These are phyloP conservation scores for Candida berthetii DNA, from an alignment of 805 yeast genomes.

Conservation along the genomic window DNA sequence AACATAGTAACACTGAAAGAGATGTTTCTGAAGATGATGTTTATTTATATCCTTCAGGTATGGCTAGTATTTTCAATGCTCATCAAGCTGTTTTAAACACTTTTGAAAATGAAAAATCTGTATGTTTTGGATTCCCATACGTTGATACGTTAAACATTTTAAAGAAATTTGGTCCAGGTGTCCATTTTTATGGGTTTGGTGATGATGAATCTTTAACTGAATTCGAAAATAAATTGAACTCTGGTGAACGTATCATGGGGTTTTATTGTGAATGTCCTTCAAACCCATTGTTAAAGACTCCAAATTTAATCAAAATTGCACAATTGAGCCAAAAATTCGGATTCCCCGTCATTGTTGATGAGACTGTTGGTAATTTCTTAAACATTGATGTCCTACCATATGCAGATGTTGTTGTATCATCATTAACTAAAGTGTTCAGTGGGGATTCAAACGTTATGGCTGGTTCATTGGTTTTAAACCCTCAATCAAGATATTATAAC, in stretches of 20 bases:
- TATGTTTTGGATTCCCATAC: conserved; percentile 95
- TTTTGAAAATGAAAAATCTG: conserved; percentile 46
- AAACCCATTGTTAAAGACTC: conserved; percentile 85
- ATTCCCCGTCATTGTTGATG: conserved; percentile 85
- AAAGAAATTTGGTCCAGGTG: conserved; percentile 89
- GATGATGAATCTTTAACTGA: conserved; percentile 64
- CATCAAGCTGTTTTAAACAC: conserved; percentile 48
- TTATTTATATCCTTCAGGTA: conserved; percentile 82
- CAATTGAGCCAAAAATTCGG: conserved; percentile 60
- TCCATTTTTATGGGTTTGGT: conserved; percentile 79
- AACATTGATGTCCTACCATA: conserved; percentile 77
- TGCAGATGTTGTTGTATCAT: conserved; percentile 82
- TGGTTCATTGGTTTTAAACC: conserved; percentile 80
- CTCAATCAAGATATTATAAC: conserved; percentile 44
- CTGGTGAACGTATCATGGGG: conserved; percentile 65
- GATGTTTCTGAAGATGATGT: conserved; percentile 54
- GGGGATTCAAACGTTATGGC: conserved; percentile 97
- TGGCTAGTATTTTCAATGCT: conserved; percentile 85
- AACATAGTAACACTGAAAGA: conserved; percentile 14
- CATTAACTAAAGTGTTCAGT: conserved; percentile 86
- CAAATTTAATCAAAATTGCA: conserved; percentile 63
- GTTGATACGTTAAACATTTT: conserved; percentile 86
- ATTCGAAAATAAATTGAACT: conserved; percentile 52
- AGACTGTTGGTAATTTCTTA: conserved; percentile 87
- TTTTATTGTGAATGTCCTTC: conserved; percentile 93